phyloP scores from a whole-genome alignment of 2,329 filamentous ascomycete species.

The Fusarium sororula region DNA sequence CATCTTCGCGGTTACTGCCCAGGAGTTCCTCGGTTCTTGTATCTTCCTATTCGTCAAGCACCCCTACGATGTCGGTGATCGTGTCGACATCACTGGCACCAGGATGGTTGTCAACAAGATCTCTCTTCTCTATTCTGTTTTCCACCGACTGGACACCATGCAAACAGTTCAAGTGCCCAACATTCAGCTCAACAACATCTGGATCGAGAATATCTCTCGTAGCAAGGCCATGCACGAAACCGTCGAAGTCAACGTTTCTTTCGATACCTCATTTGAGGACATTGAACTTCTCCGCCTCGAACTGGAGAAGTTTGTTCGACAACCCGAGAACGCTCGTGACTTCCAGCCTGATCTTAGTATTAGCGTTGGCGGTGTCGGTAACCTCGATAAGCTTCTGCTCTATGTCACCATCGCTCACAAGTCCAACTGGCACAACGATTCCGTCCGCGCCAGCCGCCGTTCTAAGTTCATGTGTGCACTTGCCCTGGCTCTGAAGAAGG shows the following conservation, averaged over 20 bases:
- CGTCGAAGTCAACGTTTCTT: conserved; percentile 81
- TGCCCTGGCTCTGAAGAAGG: conserved; percentile 82
- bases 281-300: conserved; percentile 85
- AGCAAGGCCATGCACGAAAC: conserved; percentile 92
- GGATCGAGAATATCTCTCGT: conserved; percentile 93
- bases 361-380: conserved; percentile 79
- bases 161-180: conserved; percentile 86
- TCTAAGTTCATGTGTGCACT: conserved; percentile 98
- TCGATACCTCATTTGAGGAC: conserved; percentile 89
- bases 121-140: conserved; percentile 91
- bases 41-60: conserved; percentile 99
- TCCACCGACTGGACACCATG: conserved; percentile 83
- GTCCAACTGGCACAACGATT: conserved; percentile 90
- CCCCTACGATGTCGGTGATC: conserved; percentile 94
- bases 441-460: conserved; percentile 79
- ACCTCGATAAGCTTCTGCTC: conserved; percentile 88
- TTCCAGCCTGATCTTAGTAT: conserved; percentile 87
- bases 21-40: conserved; percentile 97
- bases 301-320: conserved; percentile 83
- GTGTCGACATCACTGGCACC: conserved; percentile 79
- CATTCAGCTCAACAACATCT: conserved; percentile 89
- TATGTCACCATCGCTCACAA: conserved; percentile 90
- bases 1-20: conserved; percentile 89
- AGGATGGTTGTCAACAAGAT: conserved; percentile 90
- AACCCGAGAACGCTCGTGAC: conserved; percentile 87